Evolutionary conservation across 208 protist species (phyloP).

Genomic region (Phytomonas sp.): DNA sequence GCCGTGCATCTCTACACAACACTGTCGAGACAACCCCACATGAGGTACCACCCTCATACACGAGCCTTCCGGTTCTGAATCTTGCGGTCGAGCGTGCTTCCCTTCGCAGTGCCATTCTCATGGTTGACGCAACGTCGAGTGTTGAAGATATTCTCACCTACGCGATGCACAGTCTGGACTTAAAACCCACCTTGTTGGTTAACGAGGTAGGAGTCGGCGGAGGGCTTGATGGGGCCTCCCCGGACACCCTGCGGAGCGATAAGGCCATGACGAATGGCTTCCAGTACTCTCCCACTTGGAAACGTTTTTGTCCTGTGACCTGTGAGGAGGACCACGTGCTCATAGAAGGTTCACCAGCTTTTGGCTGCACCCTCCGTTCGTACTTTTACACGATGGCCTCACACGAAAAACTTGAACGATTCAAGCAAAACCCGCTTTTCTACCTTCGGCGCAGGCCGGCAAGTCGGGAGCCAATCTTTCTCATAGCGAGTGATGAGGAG

Average conservation of each 20-base stretch:
- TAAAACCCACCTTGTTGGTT: constrained; percentile 28
- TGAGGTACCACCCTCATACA: background rate
- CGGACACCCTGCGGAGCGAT: constrained; percentile 28
- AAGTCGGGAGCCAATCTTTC: constrained; percentile 35
- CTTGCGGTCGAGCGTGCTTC: background rate
- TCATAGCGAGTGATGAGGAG: constrained; percentile 30
- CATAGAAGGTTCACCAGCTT: constrained; percentile 59
- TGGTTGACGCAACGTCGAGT: constrained; percentile 8
- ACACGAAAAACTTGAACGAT: constrained; percentile 28
- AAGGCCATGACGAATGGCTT: constrained; percentile 21
- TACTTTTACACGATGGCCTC: constrained; percentile 62
- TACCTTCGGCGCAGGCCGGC: constrained; percentile 36
- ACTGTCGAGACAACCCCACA: background rate
- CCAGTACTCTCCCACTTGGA: constrained; percentile 40
- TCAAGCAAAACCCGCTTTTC: constrained; percentile 44
- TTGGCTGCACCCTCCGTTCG: constrained; percentile 51
- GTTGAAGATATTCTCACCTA: constrained; percentile 28
- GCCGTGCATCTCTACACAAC: constrained; percentile 7
- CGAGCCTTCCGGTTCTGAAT: background rate
- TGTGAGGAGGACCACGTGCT: constrained; percentile 54
- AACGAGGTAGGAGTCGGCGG: constrained; percentile 6
- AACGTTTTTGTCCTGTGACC: constrained; percentile 80
- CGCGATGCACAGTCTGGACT: constrained; percentile 31
- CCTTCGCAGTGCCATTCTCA: background rate
- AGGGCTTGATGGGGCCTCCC: background rate